A percentile compares a stretch with the other conserved stretches of the same genome.
phyloP scores from a whole-genome alignment of 2,329 filamentous ascomycete genomes.

The Rutstroemia sp. region DNA sequence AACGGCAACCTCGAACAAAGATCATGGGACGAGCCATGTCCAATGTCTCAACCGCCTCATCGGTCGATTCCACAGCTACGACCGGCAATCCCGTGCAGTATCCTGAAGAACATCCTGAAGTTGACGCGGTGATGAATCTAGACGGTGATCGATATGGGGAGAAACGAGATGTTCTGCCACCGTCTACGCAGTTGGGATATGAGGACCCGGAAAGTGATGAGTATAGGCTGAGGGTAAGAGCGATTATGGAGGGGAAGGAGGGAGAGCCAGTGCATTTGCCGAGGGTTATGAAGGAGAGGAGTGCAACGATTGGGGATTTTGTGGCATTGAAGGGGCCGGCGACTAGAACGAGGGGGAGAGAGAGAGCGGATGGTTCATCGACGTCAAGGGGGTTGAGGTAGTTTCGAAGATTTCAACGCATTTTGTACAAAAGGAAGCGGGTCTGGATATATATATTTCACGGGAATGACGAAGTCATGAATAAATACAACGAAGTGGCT shows the following conservation, averaged over 20 bases:
- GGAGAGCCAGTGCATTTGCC: slow-evolving; percentile 8
- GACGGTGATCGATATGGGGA: neutral
- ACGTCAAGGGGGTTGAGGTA: neutral
- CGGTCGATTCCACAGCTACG: slow-evolving; percentile 34
- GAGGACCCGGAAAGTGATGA: slow-evolving; percentile 27
- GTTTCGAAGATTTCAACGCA: neutral
- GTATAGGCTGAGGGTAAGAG: slow-evolving; percentile 23
- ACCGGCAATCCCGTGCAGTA: slow-evolving; percentile 24
- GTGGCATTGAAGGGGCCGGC: neutral
- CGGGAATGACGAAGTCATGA: no score
- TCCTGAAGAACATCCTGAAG: slow-evolving; percentile 13
- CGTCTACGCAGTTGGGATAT: slow-evolving; percentile 26
- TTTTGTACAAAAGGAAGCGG: neutral
- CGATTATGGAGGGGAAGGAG: slow-evolving; percentile 27
- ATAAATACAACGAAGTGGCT: no score
- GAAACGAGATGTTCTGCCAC: neutral
- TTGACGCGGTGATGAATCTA: neutral
- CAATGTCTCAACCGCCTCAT: slow-evolving; percentile 43
- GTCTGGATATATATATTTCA: no score
- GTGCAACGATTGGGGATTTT: neutral
- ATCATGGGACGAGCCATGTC: slow-evolving; percentile 52
- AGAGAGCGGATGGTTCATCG: neutral
- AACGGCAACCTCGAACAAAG: slow-evolving; percentile 17
- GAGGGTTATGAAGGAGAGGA: neutral
- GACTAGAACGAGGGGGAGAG: neutral